A percentile compares a stretch with the other conserved stretches of the same genome.
phyloP scores from a whole-genome alignment of 208 protist species.

The Leishmania arabica region DNA sequence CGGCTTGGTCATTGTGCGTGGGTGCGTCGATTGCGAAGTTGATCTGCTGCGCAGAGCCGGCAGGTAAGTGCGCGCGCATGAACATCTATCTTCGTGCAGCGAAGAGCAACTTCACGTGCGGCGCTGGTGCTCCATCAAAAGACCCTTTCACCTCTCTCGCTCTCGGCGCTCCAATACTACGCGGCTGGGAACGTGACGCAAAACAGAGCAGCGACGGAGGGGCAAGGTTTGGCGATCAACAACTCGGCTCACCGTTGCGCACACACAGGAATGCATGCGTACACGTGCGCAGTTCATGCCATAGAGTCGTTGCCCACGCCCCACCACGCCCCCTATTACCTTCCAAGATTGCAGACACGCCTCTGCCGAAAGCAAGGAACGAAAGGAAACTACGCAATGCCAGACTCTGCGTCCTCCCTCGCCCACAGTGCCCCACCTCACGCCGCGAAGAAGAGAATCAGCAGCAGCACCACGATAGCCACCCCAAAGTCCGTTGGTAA shows the following conservation, averaged over 20 bases:
- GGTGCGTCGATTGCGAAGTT: not conserved
- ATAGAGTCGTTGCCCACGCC: not conserved
- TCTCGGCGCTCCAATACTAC: not conserved
- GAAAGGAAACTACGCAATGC: not conserved
- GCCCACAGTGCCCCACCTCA: not conserved
- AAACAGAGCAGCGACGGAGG: not conserved
- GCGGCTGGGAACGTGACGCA: not conserved
- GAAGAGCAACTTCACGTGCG: not conserved
- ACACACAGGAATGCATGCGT: not conserved
- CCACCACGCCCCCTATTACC: not conserved
- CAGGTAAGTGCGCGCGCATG: too few species aligned
- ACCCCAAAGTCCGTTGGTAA: constrained; percentile 67
- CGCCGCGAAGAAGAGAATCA: constrained; percentile 61
- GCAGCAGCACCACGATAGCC: constrained; percentile 50
- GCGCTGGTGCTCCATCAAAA: not conserved
- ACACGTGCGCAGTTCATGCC: not conserved
- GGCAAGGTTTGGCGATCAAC: not conserved
- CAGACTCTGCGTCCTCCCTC: not conserved
- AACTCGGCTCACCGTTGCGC: not conserved
- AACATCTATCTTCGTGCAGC: too few species aligned
- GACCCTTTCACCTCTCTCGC: not conserved
- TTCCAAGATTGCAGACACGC: not conserved
- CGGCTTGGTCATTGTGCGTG: not conserved
- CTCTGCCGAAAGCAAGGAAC: not conserved
- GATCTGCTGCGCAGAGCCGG: not conserved